Base-by-base conservation (phyloP, 2,329 filamentous ascomycete species). In the Diaporthe velutina region DNA sequence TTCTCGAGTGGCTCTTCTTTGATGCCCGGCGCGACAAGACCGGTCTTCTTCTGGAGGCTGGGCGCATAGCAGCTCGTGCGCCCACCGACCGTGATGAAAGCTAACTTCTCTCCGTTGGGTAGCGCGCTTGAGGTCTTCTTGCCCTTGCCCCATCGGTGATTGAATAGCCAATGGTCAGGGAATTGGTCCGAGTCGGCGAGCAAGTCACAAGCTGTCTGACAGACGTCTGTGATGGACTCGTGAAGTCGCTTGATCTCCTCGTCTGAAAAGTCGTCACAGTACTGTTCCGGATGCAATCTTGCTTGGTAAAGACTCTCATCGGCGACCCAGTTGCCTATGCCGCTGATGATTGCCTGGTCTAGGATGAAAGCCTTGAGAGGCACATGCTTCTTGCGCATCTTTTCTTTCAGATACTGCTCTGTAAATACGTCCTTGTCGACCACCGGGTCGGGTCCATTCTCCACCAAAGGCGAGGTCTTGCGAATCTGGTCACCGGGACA, bases 291-390 rank as follows among this genome's bases (percentile, higher is more conserved):
- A 78, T 99, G 96, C 22, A 98, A 89, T 67, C 90, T 92, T 7
- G 97, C 94, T 78, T 98, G 93, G 80, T 96, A 99, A 70, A 99
- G 86, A 9, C 98, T 93, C 83, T 99, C 97, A 81, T 99, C 97
- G 0, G 93, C 95, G 71, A 99, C 96, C 96, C 96, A 99, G 81
- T 98, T 98, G 0, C 97, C 97, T 76, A 99, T 94, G 10, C 97
- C 97, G 80, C 94, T 97, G 76, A 98, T 94, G 81, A 94, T 94
- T 25, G 91, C 89, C 83, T 99, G 97, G 81, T 98, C 95, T 4
- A 98, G 88, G 17, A 99, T 86, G 28, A 98, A 87, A 0, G 95
- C 94, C 82, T 98, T 98, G 77, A 98, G 90, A 0, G 96, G 96
- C 0, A 98, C 94, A 79, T 91, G 94, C 72, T 96, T 95, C 74